Conservation (phyloP, 2,329 filamentous ascomycete species). For the Clarireedia homoeocarpa region DNA sequence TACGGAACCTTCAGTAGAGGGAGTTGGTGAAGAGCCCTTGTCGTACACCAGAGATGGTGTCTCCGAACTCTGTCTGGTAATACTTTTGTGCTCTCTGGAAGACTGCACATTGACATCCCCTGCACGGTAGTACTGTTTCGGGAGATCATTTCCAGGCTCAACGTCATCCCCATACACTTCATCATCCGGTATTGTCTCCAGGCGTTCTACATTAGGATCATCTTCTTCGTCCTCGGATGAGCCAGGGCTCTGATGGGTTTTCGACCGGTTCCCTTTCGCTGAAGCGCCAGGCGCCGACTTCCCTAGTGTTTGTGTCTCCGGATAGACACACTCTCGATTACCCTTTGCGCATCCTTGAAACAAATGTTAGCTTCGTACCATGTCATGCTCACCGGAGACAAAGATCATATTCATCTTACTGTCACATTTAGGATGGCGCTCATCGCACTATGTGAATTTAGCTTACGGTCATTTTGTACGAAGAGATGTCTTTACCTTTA, state of each 20-base stretch:
- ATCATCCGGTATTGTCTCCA: constrained; percentile 49
- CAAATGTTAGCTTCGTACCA: constrained; percentile 18
- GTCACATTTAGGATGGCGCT: constrained; percentile 79
- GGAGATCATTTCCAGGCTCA: constrained; percentile 9
- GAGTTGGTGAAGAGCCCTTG: constrained; percentile 45
- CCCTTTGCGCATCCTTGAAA: constrained; percentile 78
- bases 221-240: constrained; percentile 45
- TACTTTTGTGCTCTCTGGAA: constrained; percentile 30
- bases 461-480: constrained; percentile 4
- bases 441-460: constrained; percentile 66
- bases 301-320: constrained; percentile 50
- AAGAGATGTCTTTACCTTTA: constrained; percentile 52
- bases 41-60: constrained; percentile 44
- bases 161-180: constrained; percentile 33
- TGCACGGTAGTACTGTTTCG: background rate
- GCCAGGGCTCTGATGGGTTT: constrained; percentile 34
- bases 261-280: constrained; percentile 30
- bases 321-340: constrained; percentile 83
- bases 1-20: constrained; percentile 36
- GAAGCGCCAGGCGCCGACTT: constrained; percentile 19
- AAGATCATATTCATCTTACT: constrained; percentile 37
- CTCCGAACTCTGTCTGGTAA: constrained; percentile 43
- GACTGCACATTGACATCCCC: constrained; percentile 30
- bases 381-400: background rate
- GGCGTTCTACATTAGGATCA: constrained; percentile 39